Conservation (phyloP, 768 basidiomycete species). For the Butyriboletus loyo region DNA sequence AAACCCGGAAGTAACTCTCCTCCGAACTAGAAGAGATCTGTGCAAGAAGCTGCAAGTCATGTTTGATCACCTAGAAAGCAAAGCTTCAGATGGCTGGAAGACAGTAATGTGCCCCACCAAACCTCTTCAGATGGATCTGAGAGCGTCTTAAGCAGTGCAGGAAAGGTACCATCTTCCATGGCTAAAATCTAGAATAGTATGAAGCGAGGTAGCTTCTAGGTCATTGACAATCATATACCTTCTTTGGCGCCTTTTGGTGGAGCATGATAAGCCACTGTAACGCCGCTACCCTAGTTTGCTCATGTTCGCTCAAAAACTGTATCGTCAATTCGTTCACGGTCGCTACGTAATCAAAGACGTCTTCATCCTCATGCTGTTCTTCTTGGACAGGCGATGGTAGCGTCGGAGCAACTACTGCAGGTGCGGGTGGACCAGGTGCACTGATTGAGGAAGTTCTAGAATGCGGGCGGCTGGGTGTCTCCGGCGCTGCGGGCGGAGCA, state of each 20-base stretch:
- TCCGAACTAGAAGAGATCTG: conserved; percentile 96
- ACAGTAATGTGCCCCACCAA: conserved; percentile 7
- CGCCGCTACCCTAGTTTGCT: conserved; percentile 93
- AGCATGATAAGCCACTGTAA: conserved; percentile 98
- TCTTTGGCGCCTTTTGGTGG: conserved; percentile 95
- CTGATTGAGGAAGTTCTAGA: conserved; percentile 56
- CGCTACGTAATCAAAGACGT: conserved; percentile 86
- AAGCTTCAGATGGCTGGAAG: neutral
- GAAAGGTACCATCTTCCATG: conserved; percentile 96
- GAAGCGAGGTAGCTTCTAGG: neutral
- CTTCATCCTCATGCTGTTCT: conserved; percentile 53
- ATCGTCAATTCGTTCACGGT: conserved; percentile 92
- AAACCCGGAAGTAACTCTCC: conserved; percentile 91
- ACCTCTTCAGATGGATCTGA: conserved; percentile 97
- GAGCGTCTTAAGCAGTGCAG: conserved; percentile 89
- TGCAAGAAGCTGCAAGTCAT: conserved; percentile 91
- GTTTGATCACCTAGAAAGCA: conserved; percentile 77
- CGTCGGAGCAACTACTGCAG: conserved; percentile 27
- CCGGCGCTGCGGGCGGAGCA: conserved; percentile 26
- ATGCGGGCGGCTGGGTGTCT: conserved; percentile 54
- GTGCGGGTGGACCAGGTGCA: conserved; percentile 34
- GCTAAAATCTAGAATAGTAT: conserved; percentile 68
- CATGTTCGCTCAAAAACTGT: conserved; percentile 94
- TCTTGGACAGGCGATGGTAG: conserved; percentile 29
- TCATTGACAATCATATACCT: conserved; percentile 45